Evolutionary conservation across 2,329 filamentous ascomycete genomes (phyloP), one percentile per base, ranked within the genome.

Genomic region (Teratosphaeria pseudoeucalypti): DNA sequence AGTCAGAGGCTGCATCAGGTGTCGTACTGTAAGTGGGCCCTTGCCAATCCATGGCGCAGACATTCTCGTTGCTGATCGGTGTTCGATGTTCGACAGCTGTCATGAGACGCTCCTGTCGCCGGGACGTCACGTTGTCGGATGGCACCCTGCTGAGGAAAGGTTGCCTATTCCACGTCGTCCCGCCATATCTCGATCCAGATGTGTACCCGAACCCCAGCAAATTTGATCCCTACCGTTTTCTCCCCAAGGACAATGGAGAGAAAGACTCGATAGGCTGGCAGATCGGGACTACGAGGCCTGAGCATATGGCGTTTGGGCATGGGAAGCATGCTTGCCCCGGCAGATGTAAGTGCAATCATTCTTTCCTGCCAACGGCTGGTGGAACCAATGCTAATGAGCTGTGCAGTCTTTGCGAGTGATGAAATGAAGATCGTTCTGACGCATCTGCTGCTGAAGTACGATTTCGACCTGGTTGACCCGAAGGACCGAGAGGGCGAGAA

Each of bases 251-350:
- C 10, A 26, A 54, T 27, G 34, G 16, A 7, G 53, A 16, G 12
- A 19, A 37, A 16, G 34, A 54, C 12, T 7, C 12, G 12, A 32
- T 32, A n/a, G 34, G 27, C 6, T 54, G 53, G 53, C 23, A 27
- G 53, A 16, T 32, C n/a, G 19, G n/a, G 14, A 54, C 66, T 3
- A 63, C 63, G 7, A 62, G 60, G 2, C 34, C 63, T 6, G 59
- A 64, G 11, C 65, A 71, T 57, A 56, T 70, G 37, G 62, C 54
- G 0, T 73, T 72, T 61, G 70, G 71, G 16, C 61, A 66, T 39
- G 72, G 72, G 11, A 62, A 64, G 34, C 70, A 73, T 56, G 68
- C 67, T 10, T 72, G 73, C 57, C 71, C 72, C 9, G 72, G 73
- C 1, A 63, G 72, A 12, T 73, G 53, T 54, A 37, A 54, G 53